Base-by-base conservation (phyloP, 768 basidiomycete genomes). In the Pleurotus ostreatus region DNA sequence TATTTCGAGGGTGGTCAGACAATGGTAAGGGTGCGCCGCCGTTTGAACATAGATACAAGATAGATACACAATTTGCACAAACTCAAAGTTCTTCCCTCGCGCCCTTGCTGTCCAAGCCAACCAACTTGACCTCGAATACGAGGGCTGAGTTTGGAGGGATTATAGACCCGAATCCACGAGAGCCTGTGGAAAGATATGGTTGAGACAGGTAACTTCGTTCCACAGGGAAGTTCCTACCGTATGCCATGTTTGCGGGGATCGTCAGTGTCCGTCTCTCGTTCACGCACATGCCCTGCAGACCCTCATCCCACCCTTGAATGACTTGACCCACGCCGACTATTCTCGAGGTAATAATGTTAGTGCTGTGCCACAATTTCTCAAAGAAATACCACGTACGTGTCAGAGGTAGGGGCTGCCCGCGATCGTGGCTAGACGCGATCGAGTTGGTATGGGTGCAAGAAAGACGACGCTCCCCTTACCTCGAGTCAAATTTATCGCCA, bases 401-500 rank as follows among this genome's bases (percentile, higher is more conserved):
- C 65, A 97, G 77, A 47, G 86, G 79, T 6, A 98, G 77, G 1
- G 94, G 92, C 51, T 71, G 64, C 55, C 81, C 82, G 39, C 94
- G 88, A 75, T 93, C 89, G 56, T 71, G 69, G 68, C 90, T 91
- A 40, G 16, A 16, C 38, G 37, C 40, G 30, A 40, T 6, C n/a
- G 1, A 34, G 30, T 30, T 30, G 26, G 30, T 30, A 30, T 30
- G 30, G 30, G 9, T 9, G 8, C 30, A 30, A 30, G 30, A 11
- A 9, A 30, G 30, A 34, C 30, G 11, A 34, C 3, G 30, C 30
- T n/a, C n/a, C 34, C 63, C 78, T 5, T 63, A 88, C 82, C 92
- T 94, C 7, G 92, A 94, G 70, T 98, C 94, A 63, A 98, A 98
- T 68, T 94, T 89, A 57, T 80, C 79, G 6, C 93, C 93, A 49